A percentile compares a stretch with the other conserved stretches of the same genome.
phyloP scores from a whole-genome alignment of 805 yeast species.

The Ogataea trehaloabstinens region DNA sequence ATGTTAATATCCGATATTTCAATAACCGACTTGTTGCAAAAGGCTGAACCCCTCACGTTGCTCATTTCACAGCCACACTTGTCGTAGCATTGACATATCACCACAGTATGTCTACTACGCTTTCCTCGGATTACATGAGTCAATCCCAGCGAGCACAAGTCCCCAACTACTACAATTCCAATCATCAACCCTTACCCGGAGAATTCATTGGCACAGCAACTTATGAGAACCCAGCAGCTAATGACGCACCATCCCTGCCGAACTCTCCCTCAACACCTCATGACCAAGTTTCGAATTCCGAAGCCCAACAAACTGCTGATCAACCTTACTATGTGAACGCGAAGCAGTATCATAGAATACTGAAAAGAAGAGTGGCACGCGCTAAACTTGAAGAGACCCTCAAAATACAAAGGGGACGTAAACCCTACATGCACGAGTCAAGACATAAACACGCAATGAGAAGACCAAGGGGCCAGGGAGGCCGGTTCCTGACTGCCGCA shows the following conservation, averaged over 20 bases:
- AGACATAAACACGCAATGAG: slow-evolving; percentile 99
- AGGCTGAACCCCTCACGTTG: not conserved
- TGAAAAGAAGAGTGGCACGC: slow-evolving; percentile 90
- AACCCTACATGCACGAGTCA: slow-evolving; percentile 93
- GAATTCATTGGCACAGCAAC: slow-evolving; percentile 20
- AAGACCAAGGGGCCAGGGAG: slow-evolving; percentile 98
- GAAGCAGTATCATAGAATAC: slow-evolving; percentile 91
- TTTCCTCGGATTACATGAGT: slow-evolving; percentile 16
- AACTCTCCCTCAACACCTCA: slow-evolving; percentile 19
- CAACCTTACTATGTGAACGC: slow-evolving; percentile 98
- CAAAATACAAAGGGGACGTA: slow-evolving; percentile 83
- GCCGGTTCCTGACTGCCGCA: slow-evolving; percentile 93
- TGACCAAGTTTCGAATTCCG: slow-evolving; percentile 8
- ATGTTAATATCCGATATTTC: slow-evolving; percentile 9
- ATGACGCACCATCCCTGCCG: slow-evolving; percentile 22
- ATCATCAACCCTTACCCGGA: slow-evolving; percentile 12
- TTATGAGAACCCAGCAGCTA: slow-evolving; percentile 17
- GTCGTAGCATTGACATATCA: too few relatives aligned
- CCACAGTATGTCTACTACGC: slow-evolving; percentile 13
- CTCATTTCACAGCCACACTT: not conserved
- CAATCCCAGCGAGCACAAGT: slow-evolving; percentile 15
- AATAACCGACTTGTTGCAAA: not conserved
- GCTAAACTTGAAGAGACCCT: slow-evolving; percentile 89
- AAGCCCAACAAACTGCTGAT: slow-evolving; percentile 39
- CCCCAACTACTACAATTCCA: slow-evolving; percentile 12